Evolutionary conservation across 208 protist genomes (phyloP).

Genomic region (Trypanosoma cruzi): DNA sequence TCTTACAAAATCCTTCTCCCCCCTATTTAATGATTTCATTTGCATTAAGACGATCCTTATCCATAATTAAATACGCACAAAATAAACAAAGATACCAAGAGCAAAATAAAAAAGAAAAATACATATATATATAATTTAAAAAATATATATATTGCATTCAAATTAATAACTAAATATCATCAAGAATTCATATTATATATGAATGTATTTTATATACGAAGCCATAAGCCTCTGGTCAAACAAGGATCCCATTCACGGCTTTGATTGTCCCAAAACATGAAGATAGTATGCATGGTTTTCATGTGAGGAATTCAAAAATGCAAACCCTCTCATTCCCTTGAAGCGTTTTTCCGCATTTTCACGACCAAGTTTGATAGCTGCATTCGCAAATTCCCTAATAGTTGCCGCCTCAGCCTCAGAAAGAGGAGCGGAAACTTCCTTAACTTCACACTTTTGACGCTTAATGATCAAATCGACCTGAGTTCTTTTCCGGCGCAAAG

Average conservation of each 20-base stretch:
- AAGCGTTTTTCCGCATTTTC: slow-evolving; percentile 75
- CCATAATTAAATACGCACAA: slow-evolving; percentile 18
- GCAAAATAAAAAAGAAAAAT: slow-evolving; percentile 22
- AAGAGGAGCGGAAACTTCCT: slow-evolving; percentile 42
- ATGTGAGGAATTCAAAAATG: slow-evolving; percentile 70
- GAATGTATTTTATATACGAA: slow-evolving; percentile 10
- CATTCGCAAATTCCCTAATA: slow-evolving; percentile 69
- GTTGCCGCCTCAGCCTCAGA: slow-evolving; percentile 57
- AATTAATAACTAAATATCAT: not conserved
- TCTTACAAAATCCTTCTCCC: not conserved
- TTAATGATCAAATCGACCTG: slow-evolving; percentile 13
- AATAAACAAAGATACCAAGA: slow-evolving; percentile 31
- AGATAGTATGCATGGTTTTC: slow-evolving; percentile 78
- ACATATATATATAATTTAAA: not conserved
- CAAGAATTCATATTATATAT: slow-evolving; percentile 1
- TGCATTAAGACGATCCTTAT: not conserved
- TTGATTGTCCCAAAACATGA: slow-evolving; percentile 36
- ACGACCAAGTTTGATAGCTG: slow-evolving; percentile 53
- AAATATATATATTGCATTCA: slow-evolving; percentile 8
- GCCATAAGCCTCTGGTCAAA: slow-evolving; percentile 10
- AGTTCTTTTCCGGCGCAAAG: slow-evolving; percentile 35
- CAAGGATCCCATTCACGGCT: not conserved
- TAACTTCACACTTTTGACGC: slow-evolving; percentile 14
- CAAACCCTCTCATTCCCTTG: slow-evolving; percentile 75
- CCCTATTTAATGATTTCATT: slow-evolving; percentile 2